Base-by-base conservation (phyloP, 2,329 filamentous ascomycete species). In the Thermothelomyces thermophilus region DNA sequence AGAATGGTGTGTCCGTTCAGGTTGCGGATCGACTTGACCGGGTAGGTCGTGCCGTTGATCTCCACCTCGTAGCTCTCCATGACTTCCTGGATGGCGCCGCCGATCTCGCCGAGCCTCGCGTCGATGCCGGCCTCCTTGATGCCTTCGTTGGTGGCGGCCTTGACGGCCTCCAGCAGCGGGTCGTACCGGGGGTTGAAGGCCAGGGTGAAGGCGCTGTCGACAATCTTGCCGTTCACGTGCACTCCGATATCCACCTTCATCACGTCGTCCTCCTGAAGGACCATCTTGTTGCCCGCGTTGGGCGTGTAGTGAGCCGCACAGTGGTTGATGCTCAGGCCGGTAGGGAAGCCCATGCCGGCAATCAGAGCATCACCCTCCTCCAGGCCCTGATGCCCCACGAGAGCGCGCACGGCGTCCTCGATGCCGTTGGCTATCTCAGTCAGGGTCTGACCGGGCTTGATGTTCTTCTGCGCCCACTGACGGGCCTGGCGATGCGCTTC, bases 21-120 rank as follows among this genome's bases (percentile, higher is more conserved):
- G 71, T 93, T 93, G 57, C 86, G 84, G 64, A 95, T 91, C 57
- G 84, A 78, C 73, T 93, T 94, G 66, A 94, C 78, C 0, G 86
- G 88, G 62, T 87, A 81, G 11, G 82, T 89, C 35, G 79, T 81
- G 55, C 88, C 88, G 66, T 85, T 82, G 57, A 94, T 79, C 67
- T 93, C 87, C 44, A 91, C 80, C 70, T 95, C 89, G 69, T 91
- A 93, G 68, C 86, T 90, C 71, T 95, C 90, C 89, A 95, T 95
- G 24, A 85, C 80, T 69, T 95, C 89, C 69, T 95, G 90, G 60
- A 95, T 91, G 16, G 81, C 76, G 9, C 80, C 86, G 53, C 90
- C 87, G 56, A 95, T 87, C 62, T 95, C 89, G 56, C 86, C 84
- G 61, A 96, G 83, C 49, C 90, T 83, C 41, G 89, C 90, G 64